phyloP scores from a whole-genome alignment of 2,329 filamentous ascomycete genomes.

The Diaporthe citri region DNA sequence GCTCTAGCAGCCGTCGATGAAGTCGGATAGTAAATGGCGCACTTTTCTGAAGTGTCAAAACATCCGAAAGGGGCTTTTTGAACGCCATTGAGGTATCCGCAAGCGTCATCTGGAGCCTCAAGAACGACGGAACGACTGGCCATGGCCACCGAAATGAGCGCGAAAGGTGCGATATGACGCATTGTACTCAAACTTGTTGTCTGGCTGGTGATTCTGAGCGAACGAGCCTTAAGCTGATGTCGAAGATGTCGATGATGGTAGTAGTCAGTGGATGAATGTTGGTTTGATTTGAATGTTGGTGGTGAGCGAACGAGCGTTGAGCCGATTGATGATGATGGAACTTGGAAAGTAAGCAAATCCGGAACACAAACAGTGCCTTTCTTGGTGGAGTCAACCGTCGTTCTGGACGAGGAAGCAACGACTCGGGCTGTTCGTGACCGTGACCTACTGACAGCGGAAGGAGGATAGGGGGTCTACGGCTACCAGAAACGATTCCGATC shows the following conservation, averaged over 20 bases:
- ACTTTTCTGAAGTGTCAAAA: neutral
- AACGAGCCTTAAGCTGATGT: neutral
- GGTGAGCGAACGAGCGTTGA: neutral
- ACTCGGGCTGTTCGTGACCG: neutral
- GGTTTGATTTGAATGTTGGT: neutral
- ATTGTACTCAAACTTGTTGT: neutral
- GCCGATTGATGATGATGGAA: neutral
- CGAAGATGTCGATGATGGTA: neutral
- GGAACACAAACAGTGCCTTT: too few relatives aligned
- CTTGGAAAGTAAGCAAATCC: neutral
- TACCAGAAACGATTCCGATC: neutral
- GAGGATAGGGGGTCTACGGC: neutral
- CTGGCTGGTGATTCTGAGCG: neutral
- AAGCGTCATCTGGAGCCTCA: conserved; percentile 25
- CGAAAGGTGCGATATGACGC: neutral
- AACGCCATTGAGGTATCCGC: conserved; percentile 30
- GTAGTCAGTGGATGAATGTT: neutral
- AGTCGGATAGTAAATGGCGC: conserved; percentile 34
- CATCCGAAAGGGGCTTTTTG: neutral
- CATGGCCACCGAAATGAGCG: conserved; percentile 10
- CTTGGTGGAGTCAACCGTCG: too few relatives aligned
- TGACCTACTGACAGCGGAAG: neutral
- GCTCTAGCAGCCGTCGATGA: neutral
- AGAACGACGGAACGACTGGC: conserved; percentile 20
- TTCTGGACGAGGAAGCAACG: neutral